Evolutionary conservation across 768 basidiomycete genomes (phyloP).

Genomic region (Tulasnella sp.): DNA sequence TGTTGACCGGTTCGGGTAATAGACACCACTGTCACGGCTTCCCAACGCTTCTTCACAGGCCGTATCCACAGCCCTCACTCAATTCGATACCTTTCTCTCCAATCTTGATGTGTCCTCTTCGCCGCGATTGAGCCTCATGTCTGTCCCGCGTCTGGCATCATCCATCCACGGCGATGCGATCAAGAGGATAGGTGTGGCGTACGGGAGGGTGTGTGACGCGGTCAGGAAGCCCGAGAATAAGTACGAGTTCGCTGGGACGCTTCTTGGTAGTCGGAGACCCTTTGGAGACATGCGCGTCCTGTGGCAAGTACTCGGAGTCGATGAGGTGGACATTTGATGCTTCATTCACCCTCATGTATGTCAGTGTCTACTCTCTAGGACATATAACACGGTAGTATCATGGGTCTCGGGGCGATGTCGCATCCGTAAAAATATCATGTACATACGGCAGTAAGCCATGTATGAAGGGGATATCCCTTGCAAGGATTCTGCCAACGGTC

Average conservation of each 20-base stretch:
- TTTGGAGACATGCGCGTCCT: conserved; percentile 68
- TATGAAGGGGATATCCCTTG: too few species aligned
- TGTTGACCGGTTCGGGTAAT: not conserved
- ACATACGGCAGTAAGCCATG: too few species aligned
- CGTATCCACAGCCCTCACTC: conserved; percentile 50
- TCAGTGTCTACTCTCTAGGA: too few species aligned
- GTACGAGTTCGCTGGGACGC: conserved; percentile 85
- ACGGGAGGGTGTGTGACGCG: conserved; percentile 62
- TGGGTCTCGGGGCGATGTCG: too few species aligned
- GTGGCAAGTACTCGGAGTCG: conserved; percentile 68
- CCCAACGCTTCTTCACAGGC: conserved; percentile 53
- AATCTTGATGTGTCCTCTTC: conserved; percentile 66
- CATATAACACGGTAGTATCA: too few species aligned
- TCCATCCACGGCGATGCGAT: conserved; percentile 71
- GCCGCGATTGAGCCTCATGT: conserved; percentile 64
- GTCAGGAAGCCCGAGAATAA: conserved; percentile 64
- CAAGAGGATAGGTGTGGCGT: conserved; percentile 53
- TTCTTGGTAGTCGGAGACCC: conserved; percentile 72
- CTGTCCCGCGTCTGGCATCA: conserved; percentile 51
- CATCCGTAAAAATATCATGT: too few species aligned
- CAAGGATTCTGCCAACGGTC: too few species aligned
- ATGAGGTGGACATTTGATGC: conserved; percentile 29
- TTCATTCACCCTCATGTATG: too few species aligned
- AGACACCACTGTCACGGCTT: conserved; percentile 69
- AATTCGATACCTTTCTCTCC: conserved; percentile 80